Percentiles rank a stretch among this genome's conserved stretches.
These are phyloP conservation scores for Aspergillus nanangensis DNA, from an alignment of 495 filamentous ascomycete genomes.

Conservation along the genomic window DNA sequence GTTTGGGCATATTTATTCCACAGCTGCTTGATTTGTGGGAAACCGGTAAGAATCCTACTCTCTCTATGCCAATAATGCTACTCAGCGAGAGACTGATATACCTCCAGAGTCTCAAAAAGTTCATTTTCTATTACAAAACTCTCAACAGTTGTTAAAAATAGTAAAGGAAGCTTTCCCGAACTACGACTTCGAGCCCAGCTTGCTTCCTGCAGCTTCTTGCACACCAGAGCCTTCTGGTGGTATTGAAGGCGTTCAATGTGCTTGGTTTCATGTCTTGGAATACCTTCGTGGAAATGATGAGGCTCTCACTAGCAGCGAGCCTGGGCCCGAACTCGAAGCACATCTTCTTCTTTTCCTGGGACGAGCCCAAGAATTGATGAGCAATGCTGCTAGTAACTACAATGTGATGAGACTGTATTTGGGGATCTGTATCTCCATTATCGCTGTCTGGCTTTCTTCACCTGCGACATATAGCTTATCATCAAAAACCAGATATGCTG, in stretches of 20 bases:
- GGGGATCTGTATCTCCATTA: slow-evolving; percentile 46
- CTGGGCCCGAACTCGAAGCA: slow-evolving; percentile 8
- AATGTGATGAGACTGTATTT: slow-evolving; percentile 56
- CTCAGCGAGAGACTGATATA: neutral
- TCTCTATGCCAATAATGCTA: neutral
- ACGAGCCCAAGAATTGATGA: slow-evolving; percentile 70
- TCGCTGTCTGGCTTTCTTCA: slow-evolving; percentile 36
- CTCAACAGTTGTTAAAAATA: slow-evolving; percentile 70
- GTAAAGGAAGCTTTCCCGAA: slow-evolving; percentile 65
- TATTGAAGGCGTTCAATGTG: slow-evolving; percentile 60
- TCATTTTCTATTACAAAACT: slow-evolving; percentile 68
- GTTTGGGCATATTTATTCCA: slow-evolving; percentile 80
- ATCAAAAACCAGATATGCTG: slow-evolving; percentile 15
- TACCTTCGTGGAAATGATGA: slow-evolving; percentile 11
- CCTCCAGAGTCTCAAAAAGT: slow-evolving; percentile 45
- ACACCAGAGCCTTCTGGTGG: slow-evolving; percentile 28
- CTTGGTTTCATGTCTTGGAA: slow-evolving; percentile 47
- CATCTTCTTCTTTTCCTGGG: slow-evolving; percentile 54
- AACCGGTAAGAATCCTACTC: slow-evolving; percentile 31
- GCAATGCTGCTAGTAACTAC: slow-evolving; percentile 87
- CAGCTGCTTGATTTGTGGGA: slow-evolving; percentile 74
- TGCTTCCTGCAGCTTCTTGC: slow-evolving; percentile 39
- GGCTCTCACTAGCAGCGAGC: neutral
- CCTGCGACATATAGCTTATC: slow-evolving; percentile 19
- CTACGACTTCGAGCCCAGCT: slow-evolving; percentile 41